These are phyloP conservation scores for Suhomyces taliae DNA, from an alignment of 1,139 yeast genomes.

Conservation along the genomic window DNA sequence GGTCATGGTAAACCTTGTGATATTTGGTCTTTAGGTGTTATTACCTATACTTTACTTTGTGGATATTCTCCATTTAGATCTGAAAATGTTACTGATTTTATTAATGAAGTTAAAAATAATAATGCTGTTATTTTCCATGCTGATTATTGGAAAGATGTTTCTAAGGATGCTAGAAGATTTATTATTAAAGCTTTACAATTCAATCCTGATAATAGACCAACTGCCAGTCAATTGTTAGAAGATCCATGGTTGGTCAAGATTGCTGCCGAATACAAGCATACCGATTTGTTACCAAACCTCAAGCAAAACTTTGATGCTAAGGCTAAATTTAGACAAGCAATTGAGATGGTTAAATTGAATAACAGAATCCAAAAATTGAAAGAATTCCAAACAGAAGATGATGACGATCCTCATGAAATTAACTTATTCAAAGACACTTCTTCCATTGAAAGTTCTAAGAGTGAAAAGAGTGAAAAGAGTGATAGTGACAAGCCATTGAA, in stretches of 20 bases:
- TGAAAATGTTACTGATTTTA: constrained; percentile 77
- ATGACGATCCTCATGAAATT: constrained; percentile 54
- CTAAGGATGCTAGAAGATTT: constrained; percentile 72
- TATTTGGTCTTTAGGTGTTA: constrained; percentile 90
- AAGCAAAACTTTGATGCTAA: constrained; percentile 80
- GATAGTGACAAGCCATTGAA: constrained; percentile 3
- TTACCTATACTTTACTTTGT: constrained; percentile 83
- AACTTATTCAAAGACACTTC: constrained; percentile 37
- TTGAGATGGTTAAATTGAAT: constrained; percentile 74
- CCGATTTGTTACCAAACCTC: constrained; percentile 68
- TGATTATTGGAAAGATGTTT: constrained; percentile 81
- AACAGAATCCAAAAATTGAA: constrained; percentile 72
- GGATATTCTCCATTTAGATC: constrained; percentile 93
- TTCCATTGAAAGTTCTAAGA: constrained; percentile 1
- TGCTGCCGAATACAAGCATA: constrained; percentile 47
- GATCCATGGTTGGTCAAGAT: constrained; percentile 70
- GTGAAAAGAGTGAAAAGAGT: background rate
- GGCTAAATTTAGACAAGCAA: constrained; percentile 80
- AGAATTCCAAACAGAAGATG: constrained; percentile 50
- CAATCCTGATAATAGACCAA: constrained; percentile 65
- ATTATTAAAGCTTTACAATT: constrained; percentile 64
- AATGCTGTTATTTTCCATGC: constrained; percentile 81
- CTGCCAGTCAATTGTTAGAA: constrained; percentile 59
- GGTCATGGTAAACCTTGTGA: constrained; percentile 93
- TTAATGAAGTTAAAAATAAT: constrained; percentile 69